Conservation (phyloP, 768 basidiomycete species). For the Megacollybia marginata region DNA sequence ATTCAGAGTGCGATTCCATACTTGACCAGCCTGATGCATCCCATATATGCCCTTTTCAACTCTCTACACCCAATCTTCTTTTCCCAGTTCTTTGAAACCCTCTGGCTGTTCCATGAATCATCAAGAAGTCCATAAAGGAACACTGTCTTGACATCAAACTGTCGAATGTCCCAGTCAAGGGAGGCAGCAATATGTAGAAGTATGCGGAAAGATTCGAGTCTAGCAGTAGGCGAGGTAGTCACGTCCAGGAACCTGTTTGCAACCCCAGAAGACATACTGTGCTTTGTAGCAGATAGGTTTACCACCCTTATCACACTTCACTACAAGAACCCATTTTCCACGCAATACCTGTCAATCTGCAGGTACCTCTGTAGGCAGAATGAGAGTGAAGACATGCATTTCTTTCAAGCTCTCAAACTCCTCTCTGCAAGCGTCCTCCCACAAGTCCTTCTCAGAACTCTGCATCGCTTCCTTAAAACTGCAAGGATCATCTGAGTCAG, state of each 20-base stretch:
- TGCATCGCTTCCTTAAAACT: background rate
- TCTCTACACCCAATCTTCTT: too few relatives aligned
- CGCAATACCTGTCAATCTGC: background rate
- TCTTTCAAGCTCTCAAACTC: too few relatives aligned
- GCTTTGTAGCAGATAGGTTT: conserved; percentile 24
- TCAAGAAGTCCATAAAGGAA: conserved; percentile 16
- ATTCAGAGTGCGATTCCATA: conserved; percentile 1
- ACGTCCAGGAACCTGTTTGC: conserved; percentile 18
- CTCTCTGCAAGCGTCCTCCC: too few relatives aligned
- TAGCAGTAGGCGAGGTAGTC: conserved; percentile 9
- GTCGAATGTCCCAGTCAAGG: conserved; percentile 18
- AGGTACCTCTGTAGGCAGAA: conserved; percentile 11
- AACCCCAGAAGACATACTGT: conserved; percentile 25
- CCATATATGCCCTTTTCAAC: background rate
- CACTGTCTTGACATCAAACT: conserved; percentile 29
- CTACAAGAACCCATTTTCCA: background rate
- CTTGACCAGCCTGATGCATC: conserved; percentile 4
- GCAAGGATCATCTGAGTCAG: background rate
- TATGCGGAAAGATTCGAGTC: background rate
- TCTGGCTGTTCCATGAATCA: conserved; percentile 28
- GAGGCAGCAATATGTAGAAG: background rate
- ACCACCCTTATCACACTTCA: conserved; percentile 24
- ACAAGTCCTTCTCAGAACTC: background rate
- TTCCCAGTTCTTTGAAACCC: too few relatives aligned
- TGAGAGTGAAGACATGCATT: conserved; percentile 15